These are phyloP conservation scores for Ascochyta clinopodiicola DNA, from an alignment of 2,329 filamentous ascomycete genomes.

Conservation along the genomic window DNA sequence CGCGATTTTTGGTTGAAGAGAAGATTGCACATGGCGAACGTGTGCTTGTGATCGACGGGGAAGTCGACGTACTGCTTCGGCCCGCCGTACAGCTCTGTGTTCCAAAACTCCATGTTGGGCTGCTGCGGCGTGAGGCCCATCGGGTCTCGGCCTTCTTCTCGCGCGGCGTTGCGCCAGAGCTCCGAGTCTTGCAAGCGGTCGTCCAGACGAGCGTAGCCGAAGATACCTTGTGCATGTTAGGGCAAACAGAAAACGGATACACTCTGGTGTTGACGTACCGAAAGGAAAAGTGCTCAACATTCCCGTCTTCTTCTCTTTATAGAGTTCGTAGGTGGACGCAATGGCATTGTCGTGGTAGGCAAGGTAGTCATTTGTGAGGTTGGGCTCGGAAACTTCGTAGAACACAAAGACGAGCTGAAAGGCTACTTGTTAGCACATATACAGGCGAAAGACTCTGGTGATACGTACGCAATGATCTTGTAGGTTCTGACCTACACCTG, in stretches of 20 bases:
- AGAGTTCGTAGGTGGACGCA: slow-evolving; percentile 59
- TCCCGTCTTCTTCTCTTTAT: slow-evolving; percentile 65
- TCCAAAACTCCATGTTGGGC: slow-evolving; percentile 69
- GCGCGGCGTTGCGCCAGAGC: slow-evolving; percentile 61
- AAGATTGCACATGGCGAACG: slow-evolving; percentile 65
- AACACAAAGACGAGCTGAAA: slow-evolving; percentile 60
- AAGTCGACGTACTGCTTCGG: slow-evolving; percentile 64
- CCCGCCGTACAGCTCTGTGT: slow-evolving; percentile 67
- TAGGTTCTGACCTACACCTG: slow-evolving; percentile 69
- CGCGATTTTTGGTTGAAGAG: slow-evolving; percentile 65
- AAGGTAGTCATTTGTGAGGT: slow-evolving; percentile 62
- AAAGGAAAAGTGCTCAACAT: slow-evolving; percentile 68
- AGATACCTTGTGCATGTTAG: slow-evolving; percentile 42
- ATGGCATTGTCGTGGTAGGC: slow-evolving; percentile 62
- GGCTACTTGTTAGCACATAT: slow-evolving; percentile 48
- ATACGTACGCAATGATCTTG: slow-evolving; percentile 66
- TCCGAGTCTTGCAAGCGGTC: slow-evolving; percentile 62
- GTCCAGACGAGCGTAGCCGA: slow-evolving; percentile 68
- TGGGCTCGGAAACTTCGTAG: slow-evolving; percentile 65
- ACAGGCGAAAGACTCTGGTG: slow-evolving; percentile 51
- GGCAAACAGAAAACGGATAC: too few species aligned
- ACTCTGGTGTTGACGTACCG: slow-evolving; percentile 43
- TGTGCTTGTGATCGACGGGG: slow-evolving; percentile 60
- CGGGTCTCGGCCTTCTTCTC: slow-evolving; percentile 59
- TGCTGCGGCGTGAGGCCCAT: slow-evolving; percentile 66